Percentiles rank a stretch among this genome's conserved stretches.
phyloP scores from a whole-genome alignment of 2,329 filamentous ascomycete species.

The Penicillium sp. region DNA sequence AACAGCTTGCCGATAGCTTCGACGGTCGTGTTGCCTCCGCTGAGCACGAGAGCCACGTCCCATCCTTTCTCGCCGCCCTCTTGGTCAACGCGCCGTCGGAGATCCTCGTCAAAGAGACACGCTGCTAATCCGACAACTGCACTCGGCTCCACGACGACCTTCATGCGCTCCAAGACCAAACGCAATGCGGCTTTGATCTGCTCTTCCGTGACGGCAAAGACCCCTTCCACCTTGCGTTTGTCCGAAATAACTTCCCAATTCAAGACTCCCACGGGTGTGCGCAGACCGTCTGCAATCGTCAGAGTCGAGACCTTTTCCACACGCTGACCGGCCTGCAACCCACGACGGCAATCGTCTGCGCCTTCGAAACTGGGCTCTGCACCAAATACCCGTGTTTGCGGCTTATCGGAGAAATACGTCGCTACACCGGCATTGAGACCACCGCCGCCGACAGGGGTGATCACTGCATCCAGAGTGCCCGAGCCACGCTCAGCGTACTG shows the following conservation, averaged over 20 bases:
- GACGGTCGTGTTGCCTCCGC: constrained; percentile 62
- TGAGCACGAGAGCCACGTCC: constrained; percentile 61
- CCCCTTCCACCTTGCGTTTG: constrained; percentile 61
- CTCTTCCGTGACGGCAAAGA: constrained; percentile 72
- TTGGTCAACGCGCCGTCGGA: constrained; percentile 58
- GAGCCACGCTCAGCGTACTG: constrained; percentile 57
- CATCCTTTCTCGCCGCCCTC: constrained; percentile 71
- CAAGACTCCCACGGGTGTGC: constrained; percentile 71
- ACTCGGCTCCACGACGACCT: constrained; percentile 86
- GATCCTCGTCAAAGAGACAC: constrained; percentile 79
- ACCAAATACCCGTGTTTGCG: constrained; percentile 69
- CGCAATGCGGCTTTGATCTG: constrained; percentile 74
- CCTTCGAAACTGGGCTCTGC: constrained; percentile 79
- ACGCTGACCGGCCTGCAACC: constrained; percentile 60
- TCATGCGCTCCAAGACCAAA: constrained; percentile 79
- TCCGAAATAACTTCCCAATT: constrained; percentile 77
- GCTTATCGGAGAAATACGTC: constrained; percentile 64
- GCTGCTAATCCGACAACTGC: constrained; percentile 79
- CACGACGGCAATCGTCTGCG: constrained; percentile 74
- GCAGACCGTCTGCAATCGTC: constrained; percentile 83
- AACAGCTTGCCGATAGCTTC: constrained; percentile 58
- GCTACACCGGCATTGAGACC: constrained; percentile 82
- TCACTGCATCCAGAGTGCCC: constrained; percentile 60
- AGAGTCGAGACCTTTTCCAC: constrained; percentile 66
- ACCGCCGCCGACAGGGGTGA: constrained; percentile 81